A percentile compares a stretch with the other conserved stretches of the same genome.
phyloP scores from a whole-genome alignment of 371 early-diverging fungal genomes.

The Mortierella sp. region DNA sequence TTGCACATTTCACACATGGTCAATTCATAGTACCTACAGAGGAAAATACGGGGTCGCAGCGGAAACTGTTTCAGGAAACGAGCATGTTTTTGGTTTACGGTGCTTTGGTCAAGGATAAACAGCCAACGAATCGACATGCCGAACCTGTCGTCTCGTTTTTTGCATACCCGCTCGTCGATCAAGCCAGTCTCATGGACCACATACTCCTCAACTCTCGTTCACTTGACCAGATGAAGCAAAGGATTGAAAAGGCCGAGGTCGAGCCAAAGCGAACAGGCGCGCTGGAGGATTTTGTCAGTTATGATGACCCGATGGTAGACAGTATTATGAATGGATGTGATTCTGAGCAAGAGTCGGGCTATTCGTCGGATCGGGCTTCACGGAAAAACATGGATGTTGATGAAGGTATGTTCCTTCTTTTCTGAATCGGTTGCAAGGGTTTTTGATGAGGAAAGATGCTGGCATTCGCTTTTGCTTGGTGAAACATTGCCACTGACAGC shows the following conservation, averaged over 20 bases:
- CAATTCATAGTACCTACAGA: not conserved
- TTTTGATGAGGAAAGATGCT: not conserved
- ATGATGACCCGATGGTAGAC: slow-evolving; percentile 33
- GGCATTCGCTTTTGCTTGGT: not conserved
- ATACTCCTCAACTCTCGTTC: slow-evolving; percentile 28
- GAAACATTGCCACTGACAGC: not conserved
- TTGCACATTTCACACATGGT: too few species aligned
- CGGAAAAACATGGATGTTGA: slow-evolving; percentile 20
- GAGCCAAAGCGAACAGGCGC: not conserved
- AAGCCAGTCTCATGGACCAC: slow-evolving; percentile 23
- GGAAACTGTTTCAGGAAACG: slow-evolving; percentile 25
- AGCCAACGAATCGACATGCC: not conserved
- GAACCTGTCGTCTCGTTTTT: slow-evolving; percentile 29
- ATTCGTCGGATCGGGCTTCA: slow-evolving; percentile 2
- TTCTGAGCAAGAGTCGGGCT: slow-evolving; percentile 7
- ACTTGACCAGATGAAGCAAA: slow-evolving; percentile 11
- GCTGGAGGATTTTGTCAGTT: not conserved
- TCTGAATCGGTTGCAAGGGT: too few species aligned
- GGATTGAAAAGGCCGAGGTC: not conserved
- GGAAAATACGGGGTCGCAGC: not conserved
- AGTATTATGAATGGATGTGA: slow-evolving; percentile 39
- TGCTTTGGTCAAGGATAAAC: slow-evolving; percentile 13
- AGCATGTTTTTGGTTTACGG: slow-evolving; percentile 45
- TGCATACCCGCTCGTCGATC: slow-evolving; percentile 43
- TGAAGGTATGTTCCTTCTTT: slow-evolving; percentile 14